Base-by-base conservation (phyloP, 305 asterid species). In the Fraxinus baroniana region DNA sequence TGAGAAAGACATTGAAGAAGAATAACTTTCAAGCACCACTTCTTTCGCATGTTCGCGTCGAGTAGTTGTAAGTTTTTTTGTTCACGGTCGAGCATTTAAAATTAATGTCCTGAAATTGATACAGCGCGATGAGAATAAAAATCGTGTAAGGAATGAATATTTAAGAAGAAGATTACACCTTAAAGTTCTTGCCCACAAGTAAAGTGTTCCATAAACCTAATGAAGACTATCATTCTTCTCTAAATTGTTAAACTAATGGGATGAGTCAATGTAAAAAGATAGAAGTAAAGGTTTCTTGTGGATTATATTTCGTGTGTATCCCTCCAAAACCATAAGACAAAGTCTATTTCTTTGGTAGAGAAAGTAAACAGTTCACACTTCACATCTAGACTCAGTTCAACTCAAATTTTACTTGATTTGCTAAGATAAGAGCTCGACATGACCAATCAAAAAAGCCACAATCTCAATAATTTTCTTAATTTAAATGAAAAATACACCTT, bases 161-260 rank as follows among this genome's bases (percentile, higher is more conserved):
- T 22, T 24, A 64, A 3, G 37, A 68, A 5, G 36, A 28, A 28
- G 28, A 68, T 13, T n/a, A 68, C 22, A 68, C n/a, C 12, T 68
- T 68, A 26, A 68, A 68, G 36, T 26, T 30, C 12, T 70, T 70
- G 75, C 75, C 75, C 39, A 70, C 75, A 30, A 70, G 75, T 68
- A 26, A 68, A 28, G 74, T 13, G 20, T 26, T 30, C 39, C 75
- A 70, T 28, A 70, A 26, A 30, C 39, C 39, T 28, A 70, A 70
- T 22, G 28, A 70, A 30, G 75, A 70, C 39, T 70, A 26, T 15
- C 39, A 30, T 70, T 66, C 39, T 70, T 70, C 75, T 13, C 75
- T 70, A 30, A 8, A 30, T 70, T 13, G 39, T 28, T 70, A 30
- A 70, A 70, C 41, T 0, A 30, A 28, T 70, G 20, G 37, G 5